Base-by-base conservation (phyloP, 2,329 filamentous ascomycete genomes). In the Plectosphaerella sp. region DNA sequence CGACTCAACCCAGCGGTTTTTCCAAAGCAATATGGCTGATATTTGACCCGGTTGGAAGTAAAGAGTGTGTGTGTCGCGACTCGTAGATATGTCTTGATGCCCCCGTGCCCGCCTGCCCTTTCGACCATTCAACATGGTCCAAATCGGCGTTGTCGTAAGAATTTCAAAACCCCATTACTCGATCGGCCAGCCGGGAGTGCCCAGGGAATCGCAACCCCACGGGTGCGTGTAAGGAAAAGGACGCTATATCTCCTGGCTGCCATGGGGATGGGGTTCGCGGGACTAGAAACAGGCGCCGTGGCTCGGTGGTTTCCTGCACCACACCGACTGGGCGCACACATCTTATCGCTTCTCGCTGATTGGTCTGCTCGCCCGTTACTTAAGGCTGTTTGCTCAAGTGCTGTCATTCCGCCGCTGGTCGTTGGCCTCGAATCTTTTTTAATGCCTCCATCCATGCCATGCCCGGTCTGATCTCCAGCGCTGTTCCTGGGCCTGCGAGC, bases 141-240 rank as follows among this genome's bases (percentile, higher is more conserved):
- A 43, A 43, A 43, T 43, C 10, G 41, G 16, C 41, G 16, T 43
- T 43, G 10, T 18, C n/a, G 41, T 43, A 43, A 43, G 41, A 43
- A 43, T 43, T 43, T 16, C 41, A 43, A 43, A 43, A 43, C 41
- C 41, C 41, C 41, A 43, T 43, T 43, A 43, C 41, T 43, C 41
- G 41, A 43, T 43, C 41, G 41, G 41, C 41, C 18, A 12, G 28
- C 11, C 28, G 28, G 28, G 28, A 10, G 8, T 33, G 28, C 28
- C 28, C 28, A 33, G 41, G 41, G 11, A 43, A 43, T 43, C 41
- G 15, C n/a, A 43, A 43, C 41, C 41, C 41, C 41, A 43, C 41
- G 41, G 41, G 41, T 43, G 41, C 16, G n/a, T 43, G n/a, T 43
- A 43, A 43, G n/a, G 41, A 16, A 12, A 12, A 18, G 41, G 15